Base-by-base conservation (phyloP, 257 asterid genomes). In the Penstemon davidsonii region DNA sequence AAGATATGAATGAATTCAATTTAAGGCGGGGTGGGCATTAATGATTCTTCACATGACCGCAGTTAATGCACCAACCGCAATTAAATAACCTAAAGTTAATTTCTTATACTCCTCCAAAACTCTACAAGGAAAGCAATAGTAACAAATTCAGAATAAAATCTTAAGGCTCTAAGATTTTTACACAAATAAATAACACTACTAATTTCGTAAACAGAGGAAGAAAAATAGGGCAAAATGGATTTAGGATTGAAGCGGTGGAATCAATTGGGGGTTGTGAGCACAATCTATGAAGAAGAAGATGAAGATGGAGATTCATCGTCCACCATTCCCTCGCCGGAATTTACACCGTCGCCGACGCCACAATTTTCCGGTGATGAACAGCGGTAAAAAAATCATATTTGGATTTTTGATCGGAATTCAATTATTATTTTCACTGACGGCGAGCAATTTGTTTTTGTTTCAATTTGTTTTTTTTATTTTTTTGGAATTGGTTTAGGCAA, bases 211-310 rank as follows among this genome's bases (percentile, higher is more conserved):
- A 43, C 1, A 38, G 8, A 38, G 62, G 45, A 37, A 53, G 33
- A 9, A 10, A 7, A 19, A 18, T 45, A n/a, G 10, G 6, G 1
- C 25, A 58, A 8, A 37, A 79, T 76, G 84, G 81, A 68, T 44
- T 11, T 45, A 50, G 73, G 56, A 46, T 6, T 62, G 49, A 76
- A 74, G 36, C 78, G 77, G 2, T 82, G 91, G 94, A 69, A 76
- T 59, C 86, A 81, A 43, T 62, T 85, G 60, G 97, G 96, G 64
- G 72, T 86, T 59, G 91, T 85, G 11, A 87, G 82, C 19, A 91
- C 91, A 12, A 91, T 87, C 44, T 85, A 84, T 49, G 97, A 91
- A 81, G 96, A 86, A 51, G 97, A 86, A 68, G 81, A 62, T 11
- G 83, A 81, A 50, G 86, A 79, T 10, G 92, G 78, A 33, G 82